Percentiles rank a stretch among this genome's conserved stretches.
phyloP scores from a whole-genome alignment of 129 eudicot genomes.

The Artemisia annua region DNA sequence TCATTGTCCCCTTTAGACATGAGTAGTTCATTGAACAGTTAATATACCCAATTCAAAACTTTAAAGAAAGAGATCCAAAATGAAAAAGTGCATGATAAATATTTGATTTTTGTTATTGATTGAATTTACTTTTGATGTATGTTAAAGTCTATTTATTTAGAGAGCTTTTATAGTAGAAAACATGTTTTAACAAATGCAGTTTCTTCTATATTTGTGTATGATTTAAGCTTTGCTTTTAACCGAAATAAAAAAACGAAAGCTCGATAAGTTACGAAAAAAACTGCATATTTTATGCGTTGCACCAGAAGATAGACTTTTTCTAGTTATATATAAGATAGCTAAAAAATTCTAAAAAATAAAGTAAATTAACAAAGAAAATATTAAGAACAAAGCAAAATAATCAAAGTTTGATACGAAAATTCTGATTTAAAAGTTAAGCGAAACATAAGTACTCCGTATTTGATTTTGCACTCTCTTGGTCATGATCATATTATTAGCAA shows the following conservation, averaged over 20 bases:
- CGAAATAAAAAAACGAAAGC: not conserved
- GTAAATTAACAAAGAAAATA: not conserved
- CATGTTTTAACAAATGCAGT: not conserved
- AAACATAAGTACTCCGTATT: too few species aligned
- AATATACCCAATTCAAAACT: conserved; percentile 14
- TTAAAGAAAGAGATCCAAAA: conserved; percentile 13
- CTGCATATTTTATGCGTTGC: not conserved
- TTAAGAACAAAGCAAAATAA: too few species aligned
- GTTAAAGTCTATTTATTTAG: not conserved
- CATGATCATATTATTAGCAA: too few species aligned
- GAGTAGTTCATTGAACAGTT: conserved; percentile 9
- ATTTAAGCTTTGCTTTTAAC: not conserved
- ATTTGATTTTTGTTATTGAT: not conserved
- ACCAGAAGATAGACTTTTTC: not conserved
- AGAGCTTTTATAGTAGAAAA: not conserved
- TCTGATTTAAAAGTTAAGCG: too few species aligned
- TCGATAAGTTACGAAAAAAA: not conserved
- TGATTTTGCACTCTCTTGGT: too few species aligned
- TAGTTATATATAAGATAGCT: not conserved
- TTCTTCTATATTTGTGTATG: not conserved
- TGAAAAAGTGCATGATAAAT: not conserved
- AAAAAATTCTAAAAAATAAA: not conserved
- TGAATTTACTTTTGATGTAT: conserved; percentile 4
- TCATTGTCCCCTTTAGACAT: conserved; percentile 24
- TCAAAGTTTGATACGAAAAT: too few species aligned